A percentile compares a stretch with the other conserved stretches of the same genome.
These are phyloP conservation scores for Hymenoscyphus occultus DNA, from an alignment of 2,329 filamentous ascomycete genomes.

Conservation along the genomic window DNA sequence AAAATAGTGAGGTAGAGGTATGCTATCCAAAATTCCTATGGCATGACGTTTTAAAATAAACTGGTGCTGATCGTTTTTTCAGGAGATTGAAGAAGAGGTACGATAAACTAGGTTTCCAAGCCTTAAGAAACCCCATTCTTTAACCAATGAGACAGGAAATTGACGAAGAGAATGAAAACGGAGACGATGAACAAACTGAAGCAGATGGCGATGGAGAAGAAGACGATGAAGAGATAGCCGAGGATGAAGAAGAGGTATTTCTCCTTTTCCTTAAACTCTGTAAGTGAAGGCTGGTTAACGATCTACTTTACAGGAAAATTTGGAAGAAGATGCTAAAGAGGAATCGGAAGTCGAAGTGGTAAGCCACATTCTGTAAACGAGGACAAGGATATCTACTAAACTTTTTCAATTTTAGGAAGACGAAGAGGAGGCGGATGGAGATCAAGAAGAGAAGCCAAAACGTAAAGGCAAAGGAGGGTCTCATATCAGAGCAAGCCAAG, in stretches of 20 bases:
- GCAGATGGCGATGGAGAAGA: too few relatives aligned
- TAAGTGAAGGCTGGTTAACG: background rate
- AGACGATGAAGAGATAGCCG: background rate
- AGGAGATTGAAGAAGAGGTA: background rate
- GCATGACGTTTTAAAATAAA: too few relatives aligned
- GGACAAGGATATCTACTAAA: too few relatives aligned
- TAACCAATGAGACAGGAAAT: background rate
- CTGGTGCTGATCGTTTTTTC: too few relatives aligned
- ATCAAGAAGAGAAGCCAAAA: background rate
- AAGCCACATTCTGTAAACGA: too few relatives aligned
- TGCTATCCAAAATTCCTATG: too few relatives aligned
- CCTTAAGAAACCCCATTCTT: background rate
- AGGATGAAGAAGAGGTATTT: background rate
- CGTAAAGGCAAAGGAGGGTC: background rate
- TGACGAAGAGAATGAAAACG: background rate
- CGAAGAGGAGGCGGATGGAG: background rate
- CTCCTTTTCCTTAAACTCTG: background rate
- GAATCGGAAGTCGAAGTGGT: background rate
- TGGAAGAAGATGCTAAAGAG: background rate
- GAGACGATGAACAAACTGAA: background rate
- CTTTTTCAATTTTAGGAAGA: background rate
- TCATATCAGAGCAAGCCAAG: background rate
- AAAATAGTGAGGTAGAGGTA: background rate
- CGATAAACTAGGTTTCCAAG: background rate
- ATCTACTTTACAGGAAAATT: background rate